A percentile compares a stretch with the other conserved stretches of the same genome.
These are phyloP conservation scores for Yarrowia galli DNA, from an alignment of 1,139 yeast genomes.

Conservation along the genomic window DNA sequence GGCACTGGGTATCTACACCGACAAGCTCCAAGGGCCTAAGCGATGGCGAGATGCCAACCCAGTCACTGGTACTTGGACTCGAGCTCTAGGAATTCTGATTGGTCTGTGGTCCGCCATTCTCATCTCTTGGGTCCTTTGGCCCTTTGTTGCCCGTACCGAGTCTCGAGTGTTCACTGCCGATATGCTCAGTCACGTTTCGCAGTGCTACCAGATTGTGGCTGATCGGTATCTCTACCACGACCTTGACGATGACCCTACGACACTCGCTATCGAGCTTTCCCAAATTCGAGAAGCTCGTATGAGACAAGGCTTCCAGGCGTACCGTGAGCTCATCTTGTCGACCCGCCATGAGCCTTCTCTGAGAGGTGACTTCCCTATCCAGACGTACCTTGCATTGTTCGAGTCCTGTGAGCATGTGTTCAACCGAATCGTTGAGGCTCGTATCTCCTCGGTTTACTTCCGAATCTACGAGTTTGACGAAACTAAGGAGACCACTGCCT, in stretches of 20 bases:
- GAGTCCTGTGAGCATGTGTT: constrained; percentile 53
- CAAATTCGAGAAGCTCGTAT: constrained; percentile 59
- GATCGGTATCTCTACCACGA: constrained; percentile 60
- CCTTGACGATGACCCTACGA: constrained; percentile 57
- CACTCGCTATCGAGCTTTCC: constrained; percentile 54
- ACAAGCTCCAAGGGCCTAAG: constrained; percentile 39
- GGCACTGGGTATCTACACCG: constrained; percentile 48
- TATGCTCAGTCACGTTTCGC: constrained; percentile 54
- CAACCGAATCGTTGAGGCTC: constrained; percentile 57
- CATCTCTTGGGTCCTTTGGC: constrained; percentile 59
- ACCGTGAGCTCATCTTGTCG: constrained; percentile 52
- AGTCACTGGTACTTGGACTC: constrained; percentile 52
- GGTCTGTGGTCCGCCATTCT: constrained; percentile 53
- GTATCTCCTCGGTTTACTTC: constrained; percentile 58
- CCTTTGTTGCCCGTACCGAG: constrained; percentile 57
- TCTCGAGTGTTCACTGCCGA: constrained; percentile 54
- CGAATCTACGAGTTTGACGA: constrained; percentile 57
- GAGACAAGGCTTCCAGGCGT: constrained; percentile 54
- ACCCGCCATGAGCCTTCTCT: constrained; percentile 54
- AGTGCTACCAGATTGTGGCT: constrained; percentile 57
- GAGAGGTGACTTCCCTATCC: constrained; percentile 46
- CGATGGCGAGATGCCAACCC: constrained; percentile 40
- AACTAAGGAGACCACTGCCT: constrained; percentile 51
- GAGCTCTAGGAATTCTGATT: constrained; percentile 53
- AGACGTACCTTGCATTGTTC: constrained; percentile 48